Conservation (phyloP, 495 filamentous ascomycete species). For the Penicillium lagena region DNA sequence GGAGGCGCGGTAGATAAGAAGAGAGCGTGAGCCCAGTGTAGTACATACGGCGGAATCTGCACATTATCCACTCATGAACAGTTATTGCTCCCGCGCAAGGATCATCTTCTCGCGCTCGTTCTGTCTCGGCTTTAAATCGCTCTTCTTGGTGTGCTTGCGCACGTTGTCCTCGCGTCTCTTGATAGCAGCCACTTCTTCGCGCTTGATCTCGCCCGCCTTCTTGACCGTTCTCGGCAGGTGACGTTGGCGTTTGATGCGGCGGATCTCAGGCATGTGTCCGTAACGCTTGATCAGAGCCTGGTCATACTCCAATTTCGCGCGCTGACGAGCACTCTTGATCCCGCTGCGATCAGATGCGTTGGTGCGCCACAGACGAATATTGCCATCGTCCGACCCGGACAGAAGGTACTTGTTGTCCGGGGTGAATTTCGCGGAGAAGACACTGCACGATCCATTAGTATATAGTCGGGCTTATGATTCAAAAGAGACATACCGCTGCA, state of each 20-base stretch:
- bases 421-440: constrained; percentile 81
- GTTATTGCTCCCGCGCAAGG: constrained; percentile 64
- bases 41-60: not conserved
- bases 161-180: constrained; percentile 92
- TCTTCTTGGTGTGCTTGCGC: constrained; percentile 80
- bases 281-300: constrained; percentile 77
- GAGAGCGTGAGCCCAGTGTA: not conserved
- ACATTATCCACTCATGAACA: not conserved
- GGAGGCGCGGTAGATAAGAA: not conserved
- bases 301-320: constrained; percentile 89
- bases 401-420: constrained; percentile 86
- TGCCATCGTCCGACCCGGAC: constrained; percentile 87
- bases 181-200: constrained; percentile 76
- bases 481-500: constrained; percentile 59
- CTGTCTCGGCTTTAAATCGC: constrained; percentile 57
- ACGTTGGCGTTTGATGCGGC: constrained; percentile 80
- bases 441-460: constrained; percentile 33
- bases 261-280: constrained; percentile 92
- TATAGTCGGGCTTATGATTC: not conserved
- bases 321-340: constrained; percentile 74
- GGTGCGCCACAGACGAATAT: constrained; percentile 85
- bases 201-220: constrained; percentile 97
- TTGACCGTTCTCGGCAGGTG: constrained; percentile 92
- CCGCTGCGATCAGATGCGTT: constrained; percentile 81
- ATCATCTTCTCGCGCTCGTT: constrained; percentile 93